Base-by-base conservation (phyloP, 2,329 filamentous ascomycete genomes). In the Venturia oleaginea region DNA sequence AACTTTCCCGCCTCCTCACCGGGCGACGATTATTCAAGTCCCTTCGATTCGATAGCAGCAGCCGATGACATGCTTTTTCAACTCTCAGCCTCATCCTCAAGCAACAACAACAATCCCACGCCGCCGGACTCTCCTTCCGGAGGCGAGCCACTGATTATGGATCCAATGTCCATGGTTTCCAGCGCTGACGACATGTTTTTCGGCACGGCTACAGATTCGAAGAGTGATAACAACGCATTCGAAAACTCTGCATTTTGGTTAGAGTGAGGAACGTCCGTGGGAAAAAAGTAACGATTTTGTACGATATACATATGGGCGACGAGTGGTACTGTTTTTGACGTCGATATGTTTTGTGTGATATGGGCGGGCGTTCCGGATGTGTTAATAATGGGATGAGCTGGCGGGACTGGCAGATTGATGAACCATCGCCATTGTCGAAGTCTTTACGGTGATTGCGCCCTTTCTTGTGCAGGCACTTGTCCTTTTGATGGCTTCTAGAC, bases 161-260 rank as follows among this genome's bases (percentile, higher is more conserved):
- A 64, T 32, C 42, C 46, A n/a, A 34, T 61, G 54, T n/a, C 37
- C 46, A 40, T 64, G 62, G 40, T 40, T 22, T 11, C 37, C 17
- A 54, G 55, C 11, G 37, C 24, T 24, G 63, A 64, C 24, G 63
- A 64, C n/a, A n/a, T 64, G 13, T 64, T 64, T 27, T 64, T 64
- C 54, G 63, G 63, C 40, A 43, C 62, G 27, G 61, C 27, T 24
- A 51, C 37, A 11, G 63, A 64, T 42, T n/a, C 61, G 32, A 64
- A 61, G 24, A 55, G 34, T 5, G 51, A 57, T 6, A 57, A 22
- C 51, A 57, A 27, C 51, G 51, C 30, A 17, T 57, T 57, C 30
- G 51, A 57, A 57, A 57, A 34, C 51, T 34, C 51, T 57, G 27
- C 51, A 7, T 57, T 34, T 34, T 57, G 51, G 51, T 34, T 57